These are phyloP conservation scores for Scedosporium aurantiacum DNA, from an alignment of 2,329 filamentous ascomycete species.

Conservation along the genomic window DNA sequence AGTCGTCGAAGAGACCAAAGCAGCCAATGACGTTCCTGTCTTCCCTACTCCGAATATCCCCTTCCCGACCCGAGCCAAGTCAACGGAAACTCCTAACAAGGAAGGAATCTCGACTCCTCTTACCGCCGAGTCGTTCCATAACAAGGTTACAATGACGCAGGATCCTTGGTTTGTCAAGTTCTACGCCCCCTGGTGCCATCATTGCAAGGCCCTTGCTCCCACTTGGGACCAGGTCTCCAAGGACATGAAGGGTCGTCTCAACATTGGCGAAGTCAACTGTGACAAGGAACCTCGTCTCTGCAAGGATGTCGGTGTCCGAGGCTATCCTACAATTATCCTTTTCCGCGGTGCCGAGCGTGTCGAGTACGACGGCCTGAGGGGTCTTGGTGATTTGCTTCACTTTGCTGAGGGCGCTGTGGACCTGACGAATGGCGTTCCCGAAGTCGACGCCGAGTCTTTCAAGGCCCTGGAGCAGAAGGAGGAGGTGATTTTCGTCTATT, in stretches of 20 bases:
- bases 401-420: conserved; percentile 83
- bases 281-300: conserved; percentile 78
- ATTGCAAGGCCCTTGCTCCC: conserved; percentile 87
- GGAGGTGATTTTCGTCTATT: conserved; percentile 93
- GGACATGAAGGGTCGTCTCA: conserved; percentile 80
- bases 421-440: conserved; percentile 61
- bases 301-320: conserved; percentile 71
- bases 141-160: conserved; percentile 70
- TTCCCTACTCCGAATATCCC: conserved; percentile 11
- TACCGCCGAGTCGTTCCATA: conserved; percentile 77
- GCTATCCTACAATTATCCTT: conserved; percentile 84
- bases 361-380: conserved; percentile 86
- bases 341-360: conserved; percentile 86
- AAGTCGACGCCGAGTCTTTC: conserved; percentile 68
- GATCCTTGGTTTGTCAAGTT: conserved; percentile 99
- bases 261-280: conserved; percentile 94
- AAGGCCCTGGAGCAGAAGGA: conserved; percentile 81
- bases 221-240: conserved; percentile 84
- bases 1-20: conserved; percentile 16
- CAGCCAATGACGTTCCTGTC: conserved; percentile 19
- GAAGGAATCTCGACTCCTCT: conserved; percentile 65
- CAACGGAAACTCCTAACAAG: conserved; percentile 55
- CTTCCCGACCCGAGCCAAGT: conserved; percentile 33
- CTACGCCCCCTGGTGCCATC: conserved; percentile 93
- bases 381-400: conserved; percentile 76